Percentiles rank a stretch among this genome's conserved stretches.
These are phyloP conservation scores for Chimonanthus praecox DNA, from an alignment of 164 flowering plant genomes.

Conservation along the genomic window DNA sequence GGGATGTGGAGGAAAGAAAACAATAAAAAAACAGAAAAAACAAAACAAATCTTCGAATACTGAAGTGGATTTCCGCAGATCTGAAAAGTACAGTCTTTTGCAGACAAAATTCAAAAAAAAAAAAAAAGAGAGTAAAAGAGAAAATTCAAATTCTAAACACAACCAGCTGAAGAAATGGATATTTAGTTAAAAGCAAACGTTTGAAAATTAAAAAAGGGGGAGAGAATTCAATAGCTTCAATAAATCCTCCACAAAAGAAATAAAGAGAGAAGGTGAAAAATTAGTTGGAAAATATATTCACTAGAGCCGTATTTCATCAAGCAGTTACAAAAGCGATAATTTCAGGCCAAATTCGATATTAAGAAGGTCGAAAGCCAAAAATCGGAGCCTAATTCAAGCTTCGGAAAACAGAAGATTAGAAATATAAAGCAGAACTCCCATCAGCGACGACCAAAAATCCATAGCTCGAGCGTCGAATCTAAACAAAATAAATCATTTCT, in stretches of 20 bases:
- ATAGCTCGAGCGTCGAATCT: neutral
- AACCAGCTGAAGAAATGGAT: too few relatives aligned
- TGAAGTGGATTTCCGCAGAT: neutral
- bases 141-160: too few relatives aligned
- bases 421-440: neutral
- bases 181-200: too few relatives aligned
- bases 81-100: neutral
- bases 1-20: neutral
- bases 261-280: too few relatives aligned
- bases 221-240: too few relatives aligned
- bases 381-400: neutral
- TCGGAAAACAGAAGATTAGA: neutral
- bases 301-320: too few relatives aligned
- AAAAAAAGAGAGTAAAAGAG: neutral
- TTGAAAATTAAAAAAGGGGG: too few relatives aligned
- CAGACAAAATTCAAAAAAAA: neutral
- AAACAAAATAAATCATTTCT: neutral
- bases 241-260: too few relatives aligned
- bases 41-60: neutral
- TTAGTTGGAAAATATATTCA: too few relatives aligned
- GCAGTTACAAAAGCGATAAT: too few relatives aligned
- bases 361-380: neutral
- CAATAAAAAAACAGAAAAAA: neutral
- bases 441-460: neutral
- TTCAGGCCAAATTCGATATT: too few relatives aligned